Percentiles rank a stretch among this genome's conserved stretches.
Conservation (phyloP, 108 stramenopile species). For the Seminavis robusta region DNA sequence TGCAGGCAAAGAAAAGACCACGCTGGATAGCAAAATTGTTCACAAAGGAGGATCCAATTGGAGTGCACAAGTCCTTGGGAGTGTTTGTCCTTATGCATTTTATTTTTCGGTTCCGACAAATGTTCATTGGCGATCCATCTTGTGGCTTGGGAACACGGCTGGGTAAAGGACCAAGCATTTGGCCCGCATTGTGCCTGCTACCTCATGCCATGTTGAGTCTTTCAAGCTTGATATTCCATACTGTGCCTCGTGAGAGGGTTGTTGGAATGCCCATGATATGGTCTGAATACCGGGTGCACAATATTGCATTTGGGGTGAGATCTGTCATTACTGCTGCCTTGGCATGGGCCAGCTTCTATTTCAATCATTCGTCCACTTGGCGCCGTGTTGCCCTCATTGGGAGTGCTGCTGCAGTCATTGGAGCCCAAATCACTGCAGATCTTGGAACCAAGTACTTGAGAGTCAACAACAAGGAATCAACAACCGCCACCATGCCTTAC, state of each 20-base stretch:
- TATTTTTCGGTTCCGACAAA: constrained; percentile 39
- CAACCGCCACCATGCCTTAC: constrained; percentile 70
- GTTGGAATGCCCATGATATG: constrained; percentile 70
- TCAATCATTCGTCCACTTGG: constrained; percentile 1
- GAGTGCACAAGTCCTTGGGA: constrained; percentile 60
- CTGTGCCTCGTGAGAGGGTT: constrained; percentile 55
- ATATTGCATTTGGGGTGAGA: constrained; percentile 50
- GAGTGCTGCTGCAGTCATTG: constrained; percentile 18
- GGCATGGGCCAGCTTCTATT: constrained; percentile 25
- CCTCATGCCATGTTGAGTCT: constrained; percentile 51
- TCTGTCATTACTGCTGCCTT: constrained; percentile 27
- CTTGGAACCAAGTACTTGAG: constrained; percentile 41
- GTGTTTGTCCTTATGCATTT: constrained; percentile 51
- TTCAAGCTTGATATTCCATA: constrained; percentile 55
- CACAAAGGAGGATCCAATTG: constrained; percentile 59
- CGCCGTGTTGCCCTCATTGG: constrained; percentile 28
- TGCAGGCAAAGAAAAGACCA: background rate
- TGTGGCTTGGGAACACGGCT: constrained; percentile 41
- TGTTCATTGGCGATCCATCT: constrained; percentile 47
- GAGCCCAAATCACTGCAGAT: constrained; percentile 35
- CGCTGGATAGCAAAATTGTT: constrained; percentile 39
- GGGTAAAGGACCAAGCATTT: constrained; percentile 20
- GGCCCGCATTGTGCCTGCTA: constrained; percentile 29
- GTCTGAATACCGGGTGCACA: constrained; percentile 62
- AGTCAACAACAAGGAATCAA: constrained; percentile 26